Evolutionary conservation across 225 moss, liverwort and hornwort species (phyloP), one percentile per base, ranked within the genome.

Genomic region (Asterella californica): DNA sequence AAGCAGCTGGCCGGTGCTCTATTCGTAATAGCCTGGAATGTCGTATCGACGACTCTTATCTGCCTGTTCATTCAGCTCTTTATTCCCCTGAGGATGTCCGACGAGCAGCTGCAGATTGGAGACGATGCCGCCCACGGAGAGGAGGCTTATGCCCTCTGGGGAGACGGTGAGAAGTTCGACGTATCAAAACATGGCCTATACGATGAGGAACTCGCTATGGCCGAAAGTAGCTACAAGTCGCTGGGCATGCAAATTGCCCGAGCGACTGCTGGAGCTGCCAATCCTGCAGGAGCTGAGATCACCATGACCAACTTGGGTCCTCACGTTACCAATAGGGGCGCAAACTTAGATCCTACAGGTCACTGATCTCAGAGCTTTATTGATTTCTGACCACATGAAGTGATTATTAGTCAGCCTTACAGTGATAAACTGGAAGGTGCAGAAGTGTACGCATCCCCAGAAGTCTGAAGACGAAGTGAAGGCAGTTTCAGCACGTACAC

Each of bases 11-110:
- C 11, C 4, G 65, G 65, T 24, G 65, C 65, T 30, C 6, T 17
- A 32, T 65, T 65, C 65, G 14, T 65, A 3, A 65, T 65, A 6
- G 30, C 5, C 32, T 65, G 65, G 65, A 65, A 65, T 33, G n/a
- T 65, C 65, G 0, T 65, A 1, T 2, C 32, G 4, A 65, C 65
- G 15, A 65, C 9, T 65, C 29, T 65, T 1, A 65, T 65, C 33
- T 65, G 65, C 32, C 33, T 65, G 1, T 33, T 65, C 65, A 65
- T 65, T 14, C 65, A 15, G 65, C 2, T 32, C 30, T 65, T 65
- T 30, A 65, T 65, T 33, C 65, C 65, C 65, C 33, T 65, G 65
- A 30, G 65, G 32, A 65, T 65, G 65, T 65, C 65, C 32, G 65
- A 65, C 24, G 65, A 30, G 2, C 65, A 33, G 65, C 32, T 65